Evolutionary conservation across 257 asterid genomes (phyloP).

Genomic region (Forsythia viridissima): DNA sequence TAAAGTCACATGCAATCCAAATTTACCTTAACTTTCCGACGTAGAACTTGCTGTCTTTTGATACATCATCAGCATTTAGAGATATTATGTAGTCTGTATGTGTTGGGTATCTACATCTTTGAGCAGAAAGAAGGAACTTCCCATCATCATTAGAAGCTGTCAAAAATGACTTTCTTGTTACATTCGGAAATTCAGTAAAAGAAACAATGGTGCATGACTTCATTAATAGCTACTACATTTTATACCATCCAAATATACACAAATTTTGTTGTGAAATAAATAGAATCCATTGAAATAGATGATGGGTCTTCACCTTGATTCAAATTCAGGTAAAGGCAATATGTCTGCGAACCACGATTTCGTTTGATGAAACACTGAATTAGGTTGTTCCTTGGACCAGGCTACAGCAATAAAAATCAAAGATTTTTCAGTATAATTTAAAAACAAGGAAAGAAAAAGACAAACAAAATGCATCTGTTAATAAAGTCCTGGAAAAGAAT

Average conservation of each 20-base stretch:
- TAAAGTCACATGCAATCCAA: constrained; percentile 1
- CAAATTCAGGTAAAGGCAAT: constrained; percentile 70
- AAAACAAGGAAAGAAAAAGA: not conserved
- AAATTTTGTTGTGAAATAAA: not conserved
- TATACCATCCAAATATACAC: not conserved
- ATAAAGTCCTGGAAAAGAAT: not conserved
- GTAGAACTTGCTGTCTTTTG: constrained; percentile 74
- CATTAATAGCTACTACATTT: constrained; percentile 8
- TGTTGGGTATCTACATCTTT: constrained; percentile 84
- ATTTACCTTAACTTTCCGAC: constrained; percentile 86
- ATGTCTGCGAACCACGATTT: constrained; percentile 72
- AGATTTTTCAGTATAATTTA: not conserved
- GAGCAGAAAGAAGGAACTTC: constrained; percentile 88
- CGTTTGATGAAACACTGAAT: constrained; percentile 88
- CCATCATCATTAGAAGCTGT: constrained; percentile 94
- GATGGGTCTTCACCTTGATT: constrained; percentile 52
- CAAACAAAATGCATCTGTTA: not conserved
- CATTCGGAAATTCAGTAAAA: not conserved
- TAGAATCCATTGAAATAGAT: not conserved
- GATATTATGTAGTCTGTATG: constrained; percentile 83
- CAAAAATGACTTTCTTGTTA: constrained; percentile 10
- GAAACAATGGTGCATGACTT: not conserved
- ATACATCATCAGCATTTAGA: constrained; percentile 74
- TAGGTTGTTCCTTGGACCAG: constrained; percentile 75
- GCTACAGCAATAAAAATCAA: constrained; percentile 50